Percentiles rank a stretch among this genome's conserved stretches.
Conservation (phyloP, 2,329 filamentous ascomycete genomes). For the Trichoderma pleuroti region DNA sequence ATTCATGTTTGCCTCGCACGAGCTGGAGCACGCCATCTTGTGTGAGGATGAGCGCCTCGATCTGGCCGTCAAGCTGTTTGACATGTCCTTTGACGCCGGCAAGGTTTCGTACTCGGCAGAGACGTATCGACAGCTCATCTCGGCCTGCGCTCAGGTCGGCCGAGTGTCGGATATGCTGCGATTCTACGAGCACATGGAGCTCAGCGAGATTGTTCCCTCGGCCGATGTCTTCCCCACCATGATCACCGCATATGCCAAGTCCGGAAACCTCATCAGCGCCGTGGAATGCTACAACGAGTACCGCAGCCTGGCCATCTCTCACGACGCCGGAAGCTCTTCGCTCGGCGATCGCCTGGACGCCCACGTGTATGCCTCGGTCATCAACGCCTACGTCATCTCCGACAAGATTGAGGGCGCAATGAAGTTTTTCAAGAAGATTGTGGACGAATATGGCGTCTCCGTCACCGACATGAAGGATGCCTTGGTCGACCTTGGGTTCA, state of each 20-base stretch:
- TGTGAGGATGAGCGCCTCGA: constrained; percentile 82
- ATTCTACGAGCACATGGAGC: constrained; percentile 89
- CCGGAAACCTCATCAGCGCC: constrained; percentile 78
- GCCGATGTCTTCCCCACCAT: constrained; percentile 85
- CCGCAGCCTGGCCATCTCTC: constrained; percentile 77
- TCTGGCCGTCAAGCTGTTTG: constrained; percentile 81
- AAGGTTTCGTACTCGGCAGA: constrained; percentile 69
- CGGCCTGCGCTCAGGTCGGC: constrained; percentile 78
- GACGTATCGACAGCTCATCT: constrained; percentile 81
- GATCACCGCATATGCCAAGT: constrained; percentile 87
- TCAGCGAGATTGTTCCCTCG: constrained; percentile 67
- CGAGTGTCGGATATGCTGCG: constrained; percentile 84
- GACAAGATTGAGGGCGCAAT: constrained; percentile 77
- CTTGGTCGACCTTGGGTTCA: constrained; percentile 70
- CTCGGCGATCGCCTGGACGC: constrained; percentile 72
- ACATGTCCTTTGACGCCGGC: constrained; percentile 64
- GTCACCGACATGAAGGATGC: constrained; percentile 64
- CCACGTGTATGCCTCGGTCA: constrained; percentile 84
- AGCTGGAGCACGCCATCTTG: constrained; percentile 81
- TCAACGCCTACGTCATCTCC: constrained; percentile 82
- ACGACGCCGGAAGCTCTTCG: constrained; percentile 69
- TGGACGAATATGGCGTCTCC: constrained; percentile 57
- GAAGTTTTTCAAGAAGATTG: constrained; percentile 80
- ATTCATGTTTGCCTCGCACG: constrained; percentile 85
- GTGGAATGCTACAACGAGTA: constrained; percentile 97